A percentile compares a stretch with the other conserved stretches of the same genome.
These are phyloP conservation scores for Populus alba DNA, from an alignment of 345 rosid genomes.

Conservation along the genomic window DNA sequence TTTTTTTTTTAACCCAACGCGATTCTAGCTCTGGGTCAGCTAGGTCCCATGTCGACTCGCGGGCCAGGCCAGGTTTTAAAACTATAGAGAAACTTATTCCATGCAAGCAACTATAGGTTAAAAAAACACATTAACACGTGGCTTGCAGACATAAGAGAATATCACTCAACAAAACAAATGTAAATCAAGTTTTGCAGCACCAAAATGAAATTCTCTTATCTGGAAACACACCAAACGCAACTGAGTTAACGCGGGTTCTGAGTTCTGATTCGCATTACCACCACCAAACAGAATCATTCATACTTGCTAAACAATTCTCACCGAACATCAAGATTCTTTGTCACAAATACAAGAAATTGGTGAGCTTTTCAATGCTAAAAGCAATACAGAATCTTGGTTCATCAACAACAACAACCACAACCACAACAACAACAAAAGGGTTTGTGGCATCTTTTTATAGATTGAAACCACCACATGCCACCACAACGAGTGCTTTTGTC, in stretches of 20 bases:
- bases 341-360: not conserved
- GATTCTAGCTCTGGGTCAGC: no score
- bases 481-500: conserved; percentile 28
- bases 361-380: conserved; percentile 51
- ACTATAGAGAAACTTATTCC: no score
- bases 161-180: not conserved
- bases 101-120: no score
- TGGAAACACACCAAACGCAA: not conserved
- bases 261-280: not conserved
- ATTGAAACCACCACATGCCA: conserved; percentile 43
- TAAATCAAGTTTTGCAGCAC: not conserved
- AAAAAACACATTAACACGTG: not conserved
- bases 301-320: not conserved
- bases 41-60: fast-evolving
- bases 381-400: conserved; percentile 63
- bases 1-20: fast-evolving
- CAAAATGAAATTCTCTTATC: not conserved
- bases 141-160: not conserved
- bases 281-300: not conserved
- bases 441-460: conserved; percentile 51
- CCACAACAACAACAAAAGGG: conserved; percentile 34
- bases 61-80: no score
- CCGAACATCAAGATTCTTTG: not conserved
- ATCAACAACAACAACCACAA: conserved; percentile 14
- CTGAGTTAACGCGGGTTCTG: not conserved